Conservation (phyloP, 2,329 filamentous ascomycete species). For the Cytospora piceicola region DNA sequence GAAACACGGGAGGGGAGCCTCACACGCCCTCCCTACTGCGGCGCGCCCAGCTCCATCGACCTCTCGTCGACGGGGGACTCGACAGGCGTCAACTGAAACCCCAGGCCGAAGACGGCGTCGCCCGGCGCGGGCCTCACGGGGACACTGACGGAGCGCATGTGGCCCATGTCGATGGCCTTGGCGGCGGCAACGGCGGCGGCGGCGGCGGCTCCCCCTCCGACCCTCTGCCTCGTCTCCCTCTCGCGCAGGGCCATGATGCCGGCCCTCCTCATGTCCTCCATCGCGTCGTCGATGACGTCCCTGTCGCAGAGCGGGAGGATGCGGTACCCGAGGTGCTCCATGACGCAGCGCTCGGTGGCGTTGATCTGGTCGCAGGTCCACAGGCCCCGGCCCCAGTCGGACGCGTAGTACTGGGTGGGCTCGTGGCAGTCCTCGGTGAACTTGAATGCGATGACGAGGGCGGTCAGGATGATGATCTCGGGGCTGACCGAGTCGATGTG, state of each 20-base stretch:
- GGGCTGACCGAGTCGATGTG: conserved; percentile 66
- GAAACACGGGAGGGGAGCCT: not conserved
- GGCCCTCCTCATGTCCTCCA: conserved; percentile 67
- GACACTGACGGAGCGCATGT: conserved; percentile 44
- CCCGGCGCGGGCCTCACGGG: conserved; percentile 35
- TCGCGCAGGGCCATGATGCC: conserved; percentile 39
- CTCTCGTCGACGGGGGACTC: conserved; percentile 44
- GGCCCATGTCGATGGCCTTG: conserved; percentile 29
- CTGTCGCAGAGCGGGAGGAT: conserved; percentile 64
- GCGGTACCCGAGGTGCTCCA: conserved; percentile 66
- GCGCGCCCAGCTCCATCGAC: conserved; percentile 22
- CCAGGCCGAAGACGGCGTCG: conserved; percentile 45
- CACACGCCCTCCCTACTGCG: not conserved
- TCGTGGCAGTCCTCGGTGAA: conserved; percentile 65
- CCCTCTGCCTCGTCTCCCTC: conserved; percentile 20
- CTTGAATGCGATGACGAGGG: conserved; percentile 67
- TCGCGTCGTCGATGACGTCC: conserved; percentile 60
- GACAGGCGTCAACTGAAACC: conserved; percentile 46
- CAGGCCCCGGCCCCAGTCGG: conserved; percentile 55
- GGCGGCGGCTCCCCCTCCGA: conserved; percentile 29
- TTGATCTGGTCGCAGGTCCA: conserved; percentile 68
- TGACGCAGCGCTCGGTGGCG: conserved; percentile 64
- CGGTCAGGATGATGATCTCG: conserved; percentile 66
- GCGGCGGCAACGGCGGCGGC: conserved; percentile 20
- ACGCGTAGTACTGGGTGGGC: conserved; percentile 56